Conservation (phyloP, 805 yeast genomes). For the Lachancea waltii region DNA sequence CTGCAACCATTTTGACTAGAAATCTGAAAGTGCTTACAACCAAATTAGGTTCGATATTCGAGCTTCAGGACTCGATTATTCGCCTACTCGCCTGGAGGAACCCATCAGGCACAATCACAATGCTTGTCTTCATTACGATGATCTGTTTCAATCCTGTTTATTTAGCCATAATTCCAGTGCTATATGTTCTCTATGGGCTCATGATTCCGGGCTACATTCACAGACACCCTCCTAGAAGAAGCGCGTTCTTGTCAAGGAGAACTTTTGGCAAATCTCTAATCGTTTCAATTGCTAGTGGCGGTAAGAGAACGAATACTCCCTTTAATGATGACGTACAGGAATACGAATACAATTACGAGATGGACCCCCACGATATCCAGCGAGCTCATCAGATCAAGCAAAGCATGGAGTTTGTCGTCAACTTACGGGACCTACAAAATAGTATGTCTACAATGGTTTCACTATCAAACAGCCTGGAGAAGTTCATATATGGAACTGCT, state of each 20-base stretch:
- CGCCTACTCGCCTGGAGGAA: conserved; percentile 67
- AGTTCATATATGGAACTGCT: conserved; percentile 52
- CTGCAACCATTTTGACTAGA: conserved; percentile 47
- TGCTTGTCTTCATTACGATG: conserved; percentile 54
- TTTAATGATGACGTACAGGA: conserved; percentile 11
- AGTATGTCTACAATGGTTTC: conserved; percentile 49
- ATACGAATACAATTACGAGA: conserved; percentile 7
- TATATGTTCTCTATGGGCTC: conserved; percentile 47
- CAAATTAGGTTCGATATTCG: conserved; percentile 51
- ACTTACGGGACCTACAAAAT: conserved; percentile 69
- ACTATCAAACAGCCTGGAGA: conserved; percentile 45
- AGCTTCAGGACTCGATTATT: conserved; percentile 53
- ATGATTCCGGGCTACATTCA: conserved; percentile 65
- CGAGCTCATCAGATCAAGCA: conserved; percentile 28
- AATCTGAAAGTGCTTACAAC: conserved; percentile 53
- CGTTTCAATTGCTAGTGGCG: conserved; percentile 30
- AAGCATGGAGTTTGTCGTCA: conserved; percentile 42
- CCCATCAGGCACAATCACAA: conserved; percentile 61
- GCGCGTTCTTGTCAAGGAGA: conserved; percentile 38
- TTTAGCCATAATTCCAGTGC: conserved; percentile 55
- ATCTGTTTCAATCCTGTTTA: conserved; percentile 68
- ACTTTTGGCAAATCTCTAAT: conserved; percentile 49
- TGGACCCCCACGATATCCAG: conserved; percentile 12
- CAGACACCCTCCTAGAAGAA: conserved; percentile 55
- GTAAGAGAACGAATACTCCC: conserved; percentile 14